Conservation (phyloP, 371 early-diverging fungal genomes). For the Parasitella parasitica region DNA sequence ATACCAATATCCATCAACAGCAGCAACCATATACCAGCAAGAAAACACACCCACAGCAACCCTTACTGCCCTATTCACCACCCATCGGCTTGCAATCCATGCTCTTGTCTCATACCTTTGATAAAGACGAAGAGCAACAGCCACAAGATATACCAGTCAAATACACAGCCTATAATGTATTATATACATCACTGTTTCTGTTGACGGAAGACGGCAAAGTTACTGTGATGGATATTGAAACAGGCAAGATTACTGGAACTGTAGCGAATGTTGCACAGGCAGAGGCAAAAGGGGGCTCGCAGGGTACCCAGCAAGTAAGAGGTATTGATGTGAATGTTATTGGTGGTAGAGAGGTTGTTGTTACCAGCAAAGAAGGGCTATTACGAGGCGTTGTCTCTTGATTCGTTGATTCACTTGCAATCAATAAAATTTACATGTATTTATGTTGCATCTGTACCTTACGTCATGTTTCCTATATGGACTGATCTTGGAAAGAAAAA, state of each 20-base stretch:
- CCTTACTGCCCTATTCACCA: constrained; percentile 35
- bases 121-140: constrained; percentile 17
- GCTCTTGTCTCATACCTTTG: constrained; percentile 38
- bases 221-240: constrained; percentile 48
- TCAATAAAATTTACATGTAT: no score
- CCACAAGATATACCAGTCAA: constrained; percentile 34
- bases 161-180: constrained; percentile 49
- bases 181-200: constrained; percentile 40
- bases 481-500: no score
- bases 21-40: not conserved
- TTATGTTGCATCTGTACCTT: no score
- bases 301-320: constrained; percentile 13
- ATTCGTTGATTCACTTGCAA: no score
- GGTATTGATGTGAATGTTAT: constrained; percentile 51
- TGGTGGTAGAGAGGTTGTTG: constrained; percentile 41
- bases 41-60: not conserved
- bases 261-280: constrained; percentile 33
- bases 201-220: constrained; percentile 50
- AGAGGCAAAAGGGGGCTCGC: not conserved
- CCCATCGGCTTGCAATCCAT: constrained; percentile 27
- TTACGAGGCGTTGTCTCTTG: constrained; percentile 28
- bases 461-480: no score
- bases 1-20: not conserved
- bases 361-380: constrained; percentile 46
- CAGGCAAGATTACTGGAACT: constrained; percentile 38